Evolutionary conservation across 1,284 basidiomycete species (phyloP).

Genomic region (Malassezia yamatoensis): DNA sequence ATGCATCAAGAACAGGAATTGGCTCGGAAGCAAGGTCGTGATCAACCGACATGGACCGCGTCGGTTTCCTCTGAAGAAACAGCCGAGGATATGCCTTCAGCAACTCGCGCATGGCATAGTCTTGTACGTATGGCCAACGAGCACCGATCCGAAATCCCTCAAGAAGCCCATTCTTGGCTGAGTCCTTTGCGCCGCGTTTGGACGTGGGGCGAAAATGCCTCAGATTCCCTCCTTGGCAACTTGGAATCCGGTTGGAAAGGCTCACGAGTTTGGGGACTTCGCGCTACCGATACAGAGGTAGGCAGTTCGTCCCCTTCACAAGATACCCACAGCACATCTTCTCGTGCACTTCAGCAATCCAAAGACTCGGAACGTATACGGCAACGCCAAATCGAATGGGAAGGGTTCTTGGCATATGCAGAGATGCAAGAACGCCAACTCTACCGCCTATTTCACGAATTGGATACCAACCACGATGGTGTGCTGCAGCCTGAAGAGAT

Average conservation of each 20-base stretch:
- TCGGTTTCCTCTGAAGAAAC: background rate
- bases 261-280: slow-evolving; percentile 45
- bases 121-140: slow-evolving; percentile 2
- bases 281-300: slow-evolving; percentile 26
- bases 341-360: slow-evolving; percentile 1
- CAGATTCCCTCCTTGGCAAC: slow-evolving; percentile 16
- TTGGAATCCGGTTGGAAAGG: slow-evolving; percentile 46
- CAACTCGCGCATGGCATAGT: slow-evolving; percentile 2
- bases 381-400: slow-evolving; percentile 46
- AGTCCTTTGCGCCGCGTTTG: background rate
- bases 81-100: background rate
- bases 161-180: background rate
- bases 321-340: slow-evolving; percentile 8
- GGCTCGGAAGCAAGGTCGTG: background rate
- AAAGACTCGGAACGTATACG: slow-evolving; percentile 28
- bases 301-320: background rate
- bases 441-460: slow-evolving; percentile 42
- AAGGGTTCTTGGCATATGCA: slow-evolving; percentile 45
- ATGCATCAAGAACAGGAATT: slow-evolving; percentile 9
- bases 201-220: background rate
- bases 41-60: no score
- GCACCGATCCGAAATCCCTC: background rate
- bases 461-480: slow-evolving; percentile 44
- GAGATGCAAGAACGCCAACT: slow-evolving; percentile 45
- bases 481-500: slow-evolving; percentile 37